Percentiles rank a stretch among this genome's conserved stretches.
phyloP scores from a whole-genome alignment of 2,329 filamentous ascomycete genomes.

The Colletotrichum sp. region DNA sequence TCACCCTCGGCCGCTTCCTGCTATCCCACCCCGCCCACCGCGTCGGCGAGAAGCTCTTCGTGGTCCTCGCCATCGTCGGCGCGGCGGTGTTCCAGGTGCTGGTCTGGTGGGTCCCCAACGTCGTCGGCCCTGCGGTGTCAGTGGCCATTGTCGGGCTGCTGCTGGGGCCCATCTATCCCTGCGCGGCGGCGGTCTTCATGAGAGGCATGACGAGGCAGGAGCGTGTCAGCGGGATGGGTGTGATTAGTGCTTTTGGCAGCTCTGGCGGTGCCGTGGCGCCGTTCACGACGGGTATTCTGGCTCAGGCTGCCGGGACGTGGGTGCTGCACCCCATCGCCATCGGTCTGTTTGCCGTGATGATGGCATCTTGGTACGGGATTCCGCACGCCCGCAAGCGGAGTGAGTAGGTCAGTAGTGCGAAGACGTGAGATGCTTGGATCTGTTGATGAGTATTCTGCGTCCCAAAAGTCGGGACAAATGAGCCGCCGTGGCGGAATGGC shows the following conservation, averaged over 20 bases:
- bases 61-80: constrained; percentile 66
- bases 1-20: constrained; percentile 77
- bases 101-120: constrained; percentile 78
- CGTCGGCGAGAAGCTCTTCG: constrained; percentile 74
- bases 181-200: constrained; percentile 69
- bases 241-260: constrained; percentile 73
- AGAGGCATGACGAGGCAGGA: constrained; percentile 63
- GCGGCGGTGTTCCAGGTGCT: constrained; percentile 75
- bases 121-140: constrained; percentile 72
- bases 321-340: constrained; percentile 73
- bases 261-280: constrained; percentile 72
- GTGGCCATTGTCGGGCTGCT: constrained; percentile 75
- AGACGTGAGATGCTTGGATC: not conserved
- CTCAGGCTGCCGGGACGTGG: constrained; percentile 66
- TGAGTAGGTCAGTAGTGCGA: constrained; percentile 44
- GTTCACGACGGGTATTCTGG: constrained; percentile 69
- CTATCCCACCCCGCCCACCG: constrained; percentile 70
- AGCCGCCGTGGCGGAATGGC: not conserved
- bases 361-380: constrained; percentile 67
- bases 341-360: constrained; percentile 68
- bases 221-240: constrained; percentile 67
- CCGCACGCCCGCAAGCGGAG: constrained; percentile 63
- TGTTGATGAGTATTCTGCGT: not conserved
- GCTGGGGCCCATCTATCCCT: constrained; percentile 82
- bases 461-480: not conserved